Evolutionary conservation across 202 grass and related monocot species (phyloP), one percentile per base, ranked within the genome.

Genomic region (Brachypodium distachyon): DNA sequence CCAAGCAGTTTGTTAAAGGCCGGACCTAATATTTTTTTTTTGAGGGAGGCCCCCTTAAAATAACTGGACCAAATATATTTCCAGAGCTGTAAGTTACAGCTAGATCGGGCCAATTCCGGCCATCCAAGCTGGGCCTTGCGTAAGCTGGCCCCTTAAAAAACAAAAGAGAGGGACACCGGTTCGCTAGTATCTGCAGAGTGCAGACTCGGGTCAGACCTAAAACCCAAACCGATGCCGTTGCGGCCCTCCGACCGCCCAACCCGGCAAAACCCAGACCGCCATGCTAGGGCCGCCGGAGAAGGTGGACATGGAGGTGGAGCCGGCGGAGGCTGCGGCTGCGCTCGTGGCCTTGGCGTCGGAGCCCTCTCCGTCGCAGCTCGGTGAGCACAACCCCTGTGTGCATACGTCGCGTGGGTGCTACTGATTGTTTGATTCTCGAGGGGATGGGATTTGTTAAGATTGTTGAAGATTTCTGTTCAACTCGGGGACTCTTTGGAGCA

Each of bases 351-450:
- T 14, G 63, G 72, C 56, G 55, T 25, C 11, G 12, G 49, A 72
- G 73, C 36, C 50, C 57, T 53, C 49, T 10, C 9, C 78, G 31
- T 87, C 72, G 22, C 57, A 41, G 23, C 38, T 87, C 12, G 84
- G 84, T 87, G 48, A 82, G 78, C 56, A 57, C 22, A 77, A 14
- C 48, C 44, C 12, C 3, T 61, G 1, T 71, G 32, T 23, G 13
- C 29, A 40, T 49, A 22, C 49, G 7, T 18, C 31, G 8, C 16
- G 7, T 46, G 54, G 12, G n/a, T n/a, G n/a, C n/a, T n/a, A n/a
- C n/a, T n/a, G 41, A 14, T 23, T 32, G 6, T 22, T 31, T 41
- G 40, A 40, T 53, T 61, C 12, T 62, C 26, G 25, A 75, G 36
- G 18, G 25, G 51, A 5, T 68, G 34, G 12, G 29, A 10, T 80